These are phyloP conservation scores for Penicillium simplicissimum DNA, from an alignment of 495 filamentous ascomycete species.

Conservation along the genomic window DNA sequence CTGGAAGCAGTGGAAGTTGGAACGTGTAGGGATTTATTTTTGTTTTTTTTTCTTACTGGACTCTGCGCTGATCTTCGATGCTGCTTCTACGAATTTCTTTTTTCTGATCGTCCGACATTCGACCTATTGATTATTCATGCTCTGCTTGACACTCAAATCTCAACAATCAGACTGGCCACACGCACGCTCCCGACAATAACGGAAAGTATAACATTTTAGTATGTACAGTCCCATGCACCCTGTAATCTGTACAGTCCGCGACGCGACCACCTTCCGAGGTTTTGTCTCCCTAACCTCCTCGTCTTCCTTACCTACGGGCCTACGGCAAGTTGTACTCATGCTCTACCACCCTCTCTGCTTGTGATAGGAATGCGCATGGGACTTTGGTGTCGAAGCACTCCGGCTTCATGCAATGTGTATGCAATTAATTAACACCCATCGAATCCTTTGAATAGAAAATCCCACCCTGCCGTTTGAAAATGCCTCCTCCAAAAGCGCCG, in stretches of 20 bases:
- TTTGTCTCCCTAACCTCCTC: neutral
- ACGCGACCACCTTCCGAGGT: neutral
- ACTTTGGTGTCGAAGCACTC: neutral
- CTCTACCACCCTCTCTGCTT: neutral
- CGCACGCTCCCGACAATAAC: neutral
- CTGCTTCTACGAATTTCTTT: neutral
- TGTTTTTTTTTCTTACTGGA: neutral
- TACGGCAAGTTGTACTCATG: neutral
- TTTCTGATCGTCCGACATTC: neutral
- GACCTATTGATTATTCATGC: too few relatives aligned
- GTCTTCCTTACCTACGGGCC: neutral
- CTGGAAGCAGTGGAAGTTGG: too few relatives aligned
- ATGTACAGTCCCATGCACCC: neutral
- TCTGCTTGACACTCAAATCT: neutral
- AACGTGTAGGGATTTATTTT: neutral
- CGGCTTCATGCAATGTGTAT: neutral
- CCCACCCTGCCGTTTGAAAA: neutral
- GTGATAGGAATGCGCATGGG: constrained; percentile 9
- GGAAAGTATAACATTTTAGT: neutral
- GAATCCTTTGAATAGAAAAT: neutral
- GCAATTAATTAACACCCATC: neutral
- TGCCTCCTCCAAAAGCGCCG: neutral
- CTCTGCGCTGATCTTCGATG: neutral
- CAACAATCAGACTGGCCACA: neutral
- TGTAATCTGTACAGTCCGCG: neutral